Evolutionary conservation across 2,329 filamentous ascomycete species (phyloP).

Genomic region (Bipolaris sorokiniana): DNA sequence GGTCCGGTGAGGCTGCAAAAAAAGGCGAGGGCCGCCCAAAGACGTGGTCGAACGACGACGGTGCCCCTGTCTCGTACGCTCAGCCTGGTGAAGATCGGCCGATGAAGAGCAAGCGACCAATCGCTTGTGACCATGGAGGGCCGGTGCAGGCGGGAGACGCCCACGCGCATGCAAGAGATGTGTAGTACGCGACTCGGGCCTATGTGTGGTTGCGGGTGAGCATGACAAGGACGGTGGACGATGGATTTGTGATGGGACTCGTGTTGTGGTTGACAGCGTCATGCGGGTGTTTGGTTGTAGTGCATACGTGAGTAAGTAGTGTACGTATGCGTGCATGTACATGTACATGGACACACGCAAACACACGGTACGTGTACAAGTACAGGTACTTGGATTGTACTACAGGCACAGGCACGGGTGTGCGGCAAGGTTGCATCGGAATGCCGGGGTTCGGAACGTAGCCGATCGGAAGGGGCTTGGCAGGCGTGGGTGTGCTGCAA

Average conservation of each 20-base stretch:
- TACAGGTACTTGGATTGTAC: too few relatives aligned
- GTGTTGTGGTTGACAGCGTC: too few relatives aligned
- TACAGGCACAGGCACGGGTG: background rate
- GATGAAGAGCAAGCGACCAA: slow-evolving; percentile 4
- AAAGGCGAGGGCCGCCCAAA: background rate
- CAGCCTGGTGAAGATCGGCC: slow-evolving; percentile 8
- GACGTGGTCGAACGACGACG: background rate
- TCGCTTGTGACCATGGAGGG: background rate
- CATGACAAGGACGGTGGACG: background rate
- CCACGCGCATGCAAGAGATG: background rate
- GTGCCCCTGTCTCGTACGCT: slow-evolving; percentile 1
- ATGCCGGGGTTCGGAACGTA: background rate
- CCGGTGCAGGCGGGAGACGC: background rate
- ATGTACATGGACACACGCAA: too few relatives aligned
- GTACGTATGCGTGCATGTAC: too few relatives aligned
- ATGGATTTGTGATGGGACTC: too few relatives aligned
- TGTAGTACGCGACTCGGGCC: background rate
- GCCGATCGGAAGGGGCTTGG: slow-evolving; percentile 5
- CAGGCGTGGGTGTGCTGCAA: background rate
- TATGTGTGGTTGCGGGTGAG: background rate
- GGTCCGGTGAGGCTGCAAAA: background rate
- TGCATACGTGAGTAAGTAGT: too few relatives aligned
- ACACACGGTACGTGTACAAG: too few relatives aligned
- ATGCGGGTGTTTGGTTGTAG: too few relatives aligned
- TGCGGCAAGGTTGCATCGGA: slow-evolving; percentile 2